phyloP scores from a whole-genome alignment of 345 rosid genomes.

The Balakata baccata region DNA sequence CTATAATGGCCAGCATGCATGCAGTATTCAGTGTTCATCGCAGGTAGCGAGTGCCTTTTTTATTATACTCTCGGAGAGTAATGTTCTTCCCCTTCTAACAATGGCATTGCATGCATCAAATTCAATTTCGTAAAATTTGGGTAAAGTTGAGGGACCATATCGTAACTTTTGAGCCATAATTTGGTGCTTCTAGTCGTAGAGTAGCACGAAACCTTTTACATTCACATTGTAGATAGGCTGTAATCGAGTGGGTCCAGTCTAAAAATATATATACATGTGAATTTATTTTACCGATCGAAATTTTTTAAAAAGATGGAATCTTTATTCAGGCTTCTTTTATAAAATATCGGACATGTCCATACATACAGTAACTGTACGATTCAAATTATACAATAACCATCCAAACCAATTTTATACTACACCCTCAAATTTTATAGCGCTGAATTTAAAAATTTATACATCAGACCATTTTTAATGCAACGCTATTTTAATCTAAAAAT shows the following conservation, averaged over 20 bases:
- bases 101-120: background rate
- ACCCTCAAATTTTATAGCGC: too few relatives aligned
- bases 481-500: too few relatives aligned
- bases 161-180: background rate
- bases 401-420: too few relatives aligned
- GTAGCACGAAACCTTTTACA: too few relatives aligned
- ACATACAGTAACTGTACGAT: too few relatives aligned
- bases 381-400: too few relatives aligned
- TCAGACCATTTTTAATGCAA: too few relatives aligned
- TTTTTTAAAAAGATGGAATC: too few relatives aligned
- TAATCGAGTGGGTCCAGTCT: background rate
- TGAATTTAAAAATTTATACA: too few relatives aligned
- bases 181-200: background rate
- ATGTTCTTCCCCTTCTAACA: background rate
- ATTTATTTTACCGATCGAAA: background rate
- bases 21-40: slow-evolving; percentile 5
- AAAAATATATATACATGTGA: background rate
- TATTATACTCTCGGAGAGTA: background rate
- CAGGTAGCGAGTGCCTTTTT: background rate
- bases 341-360: too few relatives aligned
- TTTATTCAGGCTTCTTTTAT: too few relatives aligned
- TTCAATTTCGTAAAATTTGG: background rate
- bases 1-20: background rate
- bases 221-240: background rate
- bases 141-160: background rate